Base-by-base conservation (phyloP, 2,329 filamentous ascomycete species). In the Harringtonia aguacate region DNA sequence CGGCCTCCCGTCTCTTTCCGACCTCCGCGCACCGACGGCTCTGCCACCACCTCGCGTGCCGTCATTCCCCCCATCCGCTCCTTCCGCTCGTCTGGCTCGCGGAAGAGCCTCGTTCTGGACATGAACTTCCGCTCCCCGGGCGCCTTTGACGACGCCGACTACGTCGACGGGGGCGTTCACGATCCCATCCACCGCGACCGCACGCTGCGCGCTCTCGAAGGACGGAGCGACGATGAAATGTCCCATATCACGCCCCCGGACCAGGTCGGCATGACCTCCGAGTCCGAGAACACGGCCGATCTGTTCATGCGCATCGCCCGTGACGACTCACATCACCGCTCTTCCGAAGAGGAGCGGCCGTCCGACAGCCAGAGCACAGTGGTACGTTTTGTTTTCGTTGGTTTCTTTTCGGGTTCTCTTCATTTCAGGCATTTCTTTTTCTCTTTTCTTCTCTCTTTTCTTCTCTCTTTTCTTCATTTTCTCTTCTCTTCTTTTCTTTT, bases 301-400 rank as follows among this genome's bases (percentile, higher is more conserved):
- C 62, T 79, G 34, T 79, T 79, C 50, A 66, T 79, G 47, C 70
- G 65, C 43, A 78, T 79, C 47, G 75, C 75, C 13, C 64, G 69
- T 12, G 73, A 79, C 46, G 73, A 77, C 48, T 51, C 66, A 14
- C 53, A 58, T 15, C 65, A 62, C 39, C 66, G 63, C 41, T 53
- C 55, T 17, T 48, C 54, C 9, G 62, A 66, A 36, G 60, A 61
- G 8, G 60, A 58, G 35, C 53, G 56, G 22, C 51, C 49, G 44
- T 48, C 50, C 7, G 62, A 65, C 27, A 62, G 60, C 33, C 61
- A 63, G 39, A 68, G 60, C 49, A 57, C 64, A 29, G 60, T 68
- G 38, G 73, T 76, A 65, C 69, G 72, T 72, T 14, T 24, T 24
- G 8, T 17, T 36, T 31, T 34, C 8, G 17, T 30, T 33, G 21